These are phyloP conservation scores for Alternaria dauci DNA, from an alignment of 2,329 filamentous ascomycete genomes.

Conservation along the genomic window DNA sequence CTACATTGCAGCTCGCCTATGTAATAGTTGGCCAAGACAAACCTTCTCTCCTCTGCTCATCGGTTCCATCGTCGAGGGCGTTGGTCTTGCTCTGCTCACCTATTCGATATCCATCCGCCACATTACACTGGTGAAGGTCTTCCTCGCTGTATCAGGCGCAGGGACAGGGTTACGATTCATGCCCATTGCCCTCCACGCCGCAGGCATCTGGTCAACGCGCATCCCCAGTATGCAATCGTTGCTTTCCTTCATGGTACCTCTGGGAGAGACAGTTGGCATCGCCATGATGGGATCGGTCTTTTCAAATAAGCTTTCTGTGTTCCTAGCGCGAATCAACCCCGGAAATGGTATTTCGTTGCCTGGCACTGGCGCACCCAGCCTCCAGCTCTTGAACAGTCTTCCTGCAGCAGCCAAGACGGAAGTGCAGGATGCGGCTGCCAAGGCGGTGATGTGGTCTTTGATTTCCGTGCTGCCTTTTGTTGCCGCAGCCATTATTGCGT, in stretches of 20 bases:
- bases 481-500: slow-evolving; percentile 57
- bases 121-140: slow-evolving; percentile 65
- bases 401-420: slow-evolving; percentile 46
- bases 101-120: slow-evolving; percentile 64
- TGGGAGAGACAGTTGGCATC: slow-evolving; percentile 71
- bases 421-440: slow-evolving; percentile 57
- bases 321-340: slow-evolving; percentile 30
- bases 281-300: slow-evolving; percentile 75
- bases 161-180: slow-evolving; percentile 73
- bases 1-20: slow-evolving; percentile 65
- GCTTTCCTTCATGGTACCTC: slow-evolving; percentile 66
- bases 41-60: slow-evolving; percentile 66
- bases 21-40: slow-evolving; percentile 68
- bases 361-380: slow-evolving; percentile 31
- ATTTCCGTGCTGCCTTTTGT: slow-evolving; percentile 69
- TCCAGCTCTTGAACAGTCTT: slow-evolving; percentile 51
- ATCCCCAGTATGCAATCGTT: slow-evolving; percentile 68
- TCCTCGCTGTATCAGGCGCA: slow-evolving; percentile 70
- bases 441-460: slow-evolving; percentile 72
- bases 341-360: slow-evolving; percentile 35
- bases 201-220: slow-evolving; percentile 67
- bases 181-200: slow-evolving; percentile 68
- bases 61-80: slow-evolving; percentile 60
- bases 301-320: slow-evolving; percentile 63
- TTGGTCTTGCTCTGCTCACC: slow-evolving; percentile 66